These are phyloP conservation scores for Cenchrus americanus DNA, from an alignment of 176 grass and related monocot genomes.

Conservation along the genomic window DNA sequence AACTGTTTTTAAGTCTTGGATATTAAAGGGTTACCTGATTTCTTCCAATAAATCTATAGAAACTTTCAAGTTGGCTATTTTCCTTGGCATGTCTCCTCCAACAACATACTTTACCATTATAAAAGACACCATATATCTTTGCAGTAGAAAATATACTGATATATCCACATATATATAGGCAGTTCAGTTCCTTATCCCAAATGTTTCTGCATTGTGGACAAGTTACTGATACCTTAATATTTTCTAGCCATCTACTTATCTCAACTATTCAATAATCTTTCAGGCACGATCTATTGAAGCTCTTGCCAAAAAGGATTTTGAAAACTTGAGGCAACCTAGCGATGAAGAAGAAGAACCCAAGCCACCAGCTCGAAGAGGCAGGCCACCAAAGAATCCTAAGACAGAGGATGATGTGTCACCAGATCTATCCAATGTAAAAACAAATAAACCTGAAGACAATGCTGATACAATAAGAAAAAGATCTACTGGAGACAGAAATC, in stretches of 20 bases:
- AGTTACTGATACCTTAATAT: constrained; percentile 15
- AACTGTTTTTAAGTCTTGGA: not conserved
- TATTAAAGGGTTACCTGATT: not conserved
- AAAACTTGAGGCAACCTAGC: constrained; percentile 76
- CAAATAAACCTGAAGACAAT: constrained; percentile 45
- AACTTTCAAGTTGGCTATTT: constrained; percentile 1
- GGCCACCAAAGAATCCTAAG: constrained; percentile 63
- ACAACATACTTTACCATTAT: constrained; percentile 14
- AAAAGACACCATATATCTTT: constrained; percentile 12
- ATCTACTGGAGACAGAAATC: constrained; percentile 34
- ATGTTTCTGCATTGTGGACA: constrained; percentile 18
- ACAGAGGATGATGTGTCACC: constrained; percentile 39
- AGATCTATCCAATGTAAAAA: constrained; percentile 58
- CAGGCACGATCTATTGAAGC: constrained; percentile 80
- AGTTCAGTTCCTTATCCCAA: constrained; percentile 6
- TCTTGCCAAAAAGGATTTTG: constrained; percentile 90
- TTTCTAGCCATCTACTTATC: not conserved
- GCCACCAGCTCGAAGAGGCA: constrained; percentile 66
- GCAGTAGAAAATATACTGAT: constrained; percentile 13
- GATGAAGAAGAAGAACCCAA: constrained; percentile 65
- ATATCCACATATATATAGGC: not conserved
- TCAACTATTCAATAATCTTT: constrained; percentile 27
- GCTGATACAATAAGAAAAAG: constrained; percentile 54
- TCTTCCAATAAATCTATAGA: not conserved
- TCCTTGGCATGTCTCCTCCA: constrained; percentile 1